phyloP scores from a whole-genome alignment of 345 rosid species.

The Eucalyptus grandis region DNA sequence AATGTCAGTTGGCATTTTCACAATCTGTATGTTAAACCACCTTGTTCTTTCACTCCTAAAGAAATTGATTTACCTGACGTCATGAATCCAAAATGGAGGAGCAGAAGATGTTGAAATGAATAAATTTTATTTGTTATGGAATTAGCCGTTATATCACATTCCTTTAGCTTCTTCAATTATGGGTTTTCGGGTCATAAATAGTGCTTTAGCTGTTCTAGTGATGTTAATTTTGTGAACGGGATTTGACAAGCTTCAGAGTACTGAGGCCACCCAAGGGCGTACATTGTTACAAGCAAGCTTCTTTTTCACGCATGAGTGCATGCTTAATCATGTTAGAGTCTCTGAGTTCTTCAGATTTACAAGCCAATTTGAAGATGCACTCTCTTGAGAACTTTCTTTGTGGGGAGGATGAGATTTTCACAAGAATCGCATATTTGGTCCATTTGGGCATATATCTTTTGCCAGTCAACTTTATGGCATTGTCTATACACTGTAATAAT shows the following conservation, averaged over 20 bases:
- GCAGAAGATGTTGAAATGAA: neutral
- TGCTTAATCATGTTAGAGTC: neutral
- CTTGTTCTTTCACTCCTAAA: conserved; percentile 62
- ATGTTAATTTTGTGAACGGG: neutral
- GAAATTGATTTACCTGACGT: conserved; percentile 49
- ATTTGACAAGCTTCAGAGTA: neutral
- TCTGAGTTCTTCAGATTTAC: neutral
- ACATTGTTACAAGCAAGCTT: neutral
- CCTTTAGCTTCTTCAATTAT: neutral
- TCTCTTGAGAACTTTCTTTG: neutral
- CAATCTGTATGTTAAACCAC: conserved; percentile 53
- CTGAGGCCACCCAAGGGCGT: neutral
- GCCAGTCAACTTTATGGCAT: neutral
- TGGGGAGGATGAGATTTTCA: neutral
- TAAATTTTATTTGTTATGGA: neutral
- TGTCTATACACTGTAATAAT: neutral
- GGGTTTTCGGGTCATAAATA: neutral
- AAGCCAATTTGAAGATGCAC: neutral
- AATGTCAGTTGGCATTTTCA: neutral
- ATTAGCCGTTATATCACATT: neutral
- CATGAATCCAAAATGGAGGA: neutral
- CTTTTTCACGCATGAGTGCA: neutral
- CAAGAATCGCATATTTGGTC: neutral
- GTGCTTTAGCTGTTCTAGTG: neutral
- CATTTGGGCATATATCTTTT: neutral